phyloP scores from a whole-genome alignment of 345 rosid species.

The Geranium rotundifolium region DNA sequence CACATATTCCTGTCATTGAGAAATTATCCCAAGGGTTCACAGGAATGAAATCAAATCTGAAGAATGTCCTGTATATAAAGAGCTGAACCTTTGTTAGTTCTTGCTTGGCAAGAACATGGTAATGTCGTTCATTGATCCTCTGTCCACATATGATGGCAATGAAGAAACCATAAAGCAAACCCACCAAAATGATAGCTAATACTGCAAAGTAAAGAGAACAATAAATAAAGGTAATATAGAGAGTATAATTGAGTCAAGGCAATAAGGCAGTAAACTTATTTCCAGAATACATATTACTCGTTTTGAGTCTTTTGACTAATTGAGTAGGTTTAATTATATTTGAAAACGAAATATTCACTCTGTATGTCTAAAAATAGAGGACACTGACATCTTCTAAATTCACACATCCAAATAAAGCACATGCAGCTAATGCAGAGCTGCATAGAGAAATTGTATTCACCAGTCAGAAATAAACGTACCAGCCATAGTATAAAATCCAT shows the following conservation, averaged over 20 bases:
- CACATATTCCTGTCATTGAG: slow-evolving; percentile 61
- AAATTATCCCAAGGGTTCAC: not conserved
- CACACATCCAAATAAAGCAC: too few species aligned
- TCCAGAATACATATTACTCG: too few species aligned
- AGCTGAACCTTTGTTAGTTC: slow-evolving; percentile 80
- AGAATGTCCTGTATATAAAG: not conserved
- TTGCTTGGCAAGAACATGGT: slow-evolving; percentile 96
- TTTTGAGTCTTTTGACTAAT: too few species aligned
- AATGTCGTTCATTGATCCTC: slow-evolving; percentile 90
- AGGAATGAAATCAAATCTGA: slow-evolving; percentile 1
- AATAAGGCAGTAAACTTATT: not conserved
- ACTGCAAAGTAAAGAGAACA: slow-evolving; percentile 30
- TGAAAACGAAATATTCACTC: too few species aligned
- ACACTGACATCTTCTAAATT: too few species aligned
- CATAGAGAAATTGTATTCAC: too few species aligned
- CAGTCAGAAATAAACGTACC: slow-evolving; percentile 30
- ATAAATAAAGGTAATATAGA: not conserved
- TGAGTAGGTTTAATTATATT: too few species aligned
- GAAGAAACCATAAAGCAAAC: slow-evolving; percentile 92
- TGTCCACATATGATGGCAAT: slow-evolving; percentile 99
- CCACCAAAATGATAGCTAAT: slow-evolving; percentile 90
- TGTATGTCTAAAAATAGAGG: too few species aligned
- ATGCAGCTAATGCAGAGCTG: too few species aligned
- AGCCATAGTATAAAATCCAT: slow-evolving; percentile 91
- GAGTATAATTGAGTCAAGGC: too few species aligned